phyloP scores from a whole-genome alignment of 257 asterid genomes.

The Solanum paucissectum region DNA sequence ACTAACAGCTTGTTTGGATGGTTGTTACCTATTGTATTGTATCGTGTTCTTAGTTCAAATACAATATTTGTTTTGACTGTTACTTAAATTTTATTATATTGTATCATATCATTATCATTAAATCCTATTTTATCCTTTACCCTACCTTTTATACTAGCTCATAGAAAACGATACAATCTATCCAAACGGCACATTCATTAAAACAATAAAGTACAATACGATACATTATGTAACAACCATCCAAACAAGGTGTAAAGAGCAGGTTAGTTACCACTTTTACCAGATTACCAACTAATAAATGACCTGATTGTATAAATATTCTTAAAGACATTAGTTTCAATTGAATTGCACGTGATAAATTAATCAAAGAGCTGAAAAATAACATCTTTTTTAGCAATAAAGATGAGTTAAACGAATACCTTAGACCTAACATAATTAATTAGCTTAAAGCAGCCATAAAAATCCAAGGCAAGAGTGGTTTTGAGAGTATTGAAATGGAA shows the following conservation, averaged over 20 bases:
- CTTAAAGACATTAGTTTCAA: not conserved
- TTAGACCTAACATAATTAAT: constrained; percentile 75
- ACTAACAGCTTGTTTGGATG: not conserved
- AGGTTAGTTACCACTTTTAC: not conserved
- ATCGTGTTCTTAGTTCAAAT: not conserved
- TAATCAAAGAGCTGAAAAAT: not conserved
- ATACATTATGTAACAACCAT: not conserved
- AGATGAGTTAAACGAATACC: constrained; percentile 24
- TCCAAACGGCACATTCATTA: not conserved
- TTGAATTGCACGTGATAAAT: not conserved
- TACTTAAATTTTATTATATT: not conserved
- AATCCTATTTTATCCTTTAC: not conserved
- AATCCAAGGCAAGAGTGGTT: constrained; percentile 42
- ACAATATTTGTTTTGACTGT: not conserved
- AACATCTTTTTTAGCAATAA: not conserved
- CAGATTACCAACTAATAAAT: not conserved
- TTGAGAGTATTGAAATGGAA: constrained; percentile 45
- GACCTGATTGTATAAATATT: not conserved
- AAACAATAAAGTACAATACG: not conserved
- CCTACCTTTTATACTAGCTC: not conserved
- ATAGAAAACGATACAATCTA: not conserved
- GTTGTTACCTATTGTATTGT: not conserved
- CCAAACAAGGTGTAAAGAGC: not conserved
- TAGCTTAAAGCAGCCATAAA: constrained; percentile 74
- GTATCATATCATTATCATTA: not conserved